phyloP scores from a whole-genome alignment of 768 basidiomycete species.

The Omphalotus guepiniiformis region DNA sequence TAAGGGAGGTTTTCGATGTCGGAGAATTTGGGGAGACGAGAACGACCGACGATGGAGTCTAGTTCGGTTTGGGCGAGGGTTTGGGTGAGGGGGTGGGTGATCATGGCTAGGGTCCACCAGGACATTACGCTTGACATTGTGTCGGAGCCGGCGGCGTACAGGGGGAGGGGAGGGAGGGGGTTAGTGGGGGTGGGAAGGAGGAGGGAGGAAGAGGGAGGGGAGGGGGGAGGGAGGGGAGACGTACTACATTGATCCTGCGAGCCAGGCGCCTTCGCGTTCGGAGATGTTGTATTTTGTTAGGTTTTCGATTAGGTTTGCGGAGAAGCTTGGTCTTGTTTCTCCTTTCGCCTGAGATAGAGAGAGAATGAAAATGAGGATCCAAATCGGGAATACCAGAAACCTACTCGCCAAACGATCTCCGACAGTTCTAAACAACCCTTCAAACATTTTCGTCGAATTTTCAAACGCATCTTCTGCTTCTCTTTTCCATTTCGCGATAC shows the following conservation, averaged over 20 bases:
- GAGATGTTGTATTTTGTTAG: not conserved
- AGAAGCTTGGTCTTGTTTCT: not conserved
- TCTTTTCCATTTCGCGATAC: slow-evolving; percentile 21
- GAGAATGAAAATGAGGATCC: not conserved
- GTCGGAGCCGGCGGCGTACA: not conserved
- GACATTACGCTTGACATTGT: slow-evolving; percentile 9
- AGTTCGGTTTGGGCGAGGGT: slow-evolving; percentile 19
- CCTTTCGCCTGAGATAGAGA: not conserved
- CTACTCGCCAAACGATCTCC: not conserved
- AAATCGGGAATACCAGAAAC: not conserved
- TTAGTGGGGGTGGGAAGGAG: no score
- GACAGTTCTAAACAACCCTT: not conserved
- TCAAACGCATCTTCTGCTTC: slow-evolving; percentile 12
- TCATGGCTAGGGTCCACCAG: slow-evolving; percentile 20
- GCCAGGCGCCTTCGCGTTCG: not conserved
- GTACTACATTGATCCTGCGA: not conserved
- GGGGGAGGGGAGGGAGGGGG: no score
- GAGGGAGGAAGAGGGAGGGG: not conserved
- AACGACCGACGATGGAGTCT: slow-evolving; percentile 15
- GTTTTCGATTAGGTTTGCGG: not conserved
- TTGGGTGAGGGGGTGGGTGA: slow-evolving; percentile 16
- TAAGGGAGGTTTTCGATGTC: slow-evolving; percentile 14
- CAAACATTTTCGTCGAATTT: not conserved
- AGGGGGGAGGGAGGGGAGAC: not conserved
- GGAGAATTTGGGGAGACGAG: slow-evolving; percentile 15